Evolutionary conservation across 23 red algal species (phyloP).

Genomic region (Gracilaria caudata): DNA sequence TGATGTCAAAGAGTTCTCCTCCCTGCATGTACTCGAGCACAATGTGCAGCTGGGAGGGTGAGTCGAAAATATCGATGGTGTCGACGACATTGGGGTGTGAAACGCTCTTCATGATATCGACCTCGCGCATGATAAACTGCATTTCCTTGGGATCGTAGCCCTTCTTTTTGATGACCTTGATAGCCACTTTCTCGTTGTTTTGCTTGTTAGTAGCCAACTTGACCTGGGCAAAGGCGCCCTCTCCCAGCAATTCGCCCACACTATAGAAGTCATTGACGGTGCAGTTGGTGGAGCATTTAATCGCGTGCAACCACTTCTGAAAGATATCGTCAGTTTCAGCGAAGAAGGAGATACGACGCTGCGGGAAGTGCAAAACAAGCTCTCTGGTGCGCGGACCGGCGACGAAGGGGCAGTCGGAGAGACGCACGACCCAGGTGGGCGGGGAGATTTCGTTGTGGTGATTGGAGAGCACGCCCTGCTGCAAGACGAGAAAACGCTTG

Average conservation of each 20-base stretch:
- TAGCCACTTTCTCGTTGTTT: conserved; percentile 69
- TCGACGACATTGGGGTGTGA: conserved; percentile 85
- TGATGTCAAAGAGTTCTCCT: conserved; percentile 90
- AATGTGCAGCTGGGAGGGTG: conserved; percentile 64
- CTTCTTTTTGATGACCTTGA: conserved; percentile 88
- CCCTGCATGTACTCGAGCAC: conserved; percentile 85
- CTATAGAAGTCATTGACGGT: conserved; percentile 91
- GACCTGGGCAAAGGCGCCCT: conserved; percentile 94
- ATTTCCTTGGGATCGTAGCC: conserved; percentile 73
- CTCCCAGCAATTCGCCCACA: conserved; percentile 84
- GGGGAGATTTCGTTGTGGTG: conserved; percentile 73
- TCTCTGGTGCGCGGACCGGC: conserved; percentile 69
- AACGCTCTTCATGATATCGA: conserved; percentile 81
- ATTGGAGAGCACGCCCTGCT: conserved; percentile 68
- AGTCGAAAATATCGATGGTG: conserved; percentile 89
- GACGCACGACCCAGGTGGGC: conserved; percentile 75
- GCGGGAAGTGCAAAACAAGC: conserved; percentile 67
- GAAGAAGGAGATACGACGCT: conserved; percentile 85
- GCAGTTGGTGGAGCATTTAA: conserved; percentile 65
- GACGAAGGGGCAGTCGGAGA: conserved; percentile 75
- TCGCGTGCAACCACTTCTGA: conserved; percentile 67
- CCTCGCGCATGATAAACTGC: conserved; percentile 84
- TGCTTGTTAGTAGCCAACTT: conserved; percentile 58
- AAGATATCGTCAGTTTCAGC: conserved; percentile 64
- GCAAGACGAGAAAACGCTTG: conserved; percentile 77